phyloP scores from a whole-genome alignment of 345 rosid genomes.

The Syzygium aqueum region DNA sequence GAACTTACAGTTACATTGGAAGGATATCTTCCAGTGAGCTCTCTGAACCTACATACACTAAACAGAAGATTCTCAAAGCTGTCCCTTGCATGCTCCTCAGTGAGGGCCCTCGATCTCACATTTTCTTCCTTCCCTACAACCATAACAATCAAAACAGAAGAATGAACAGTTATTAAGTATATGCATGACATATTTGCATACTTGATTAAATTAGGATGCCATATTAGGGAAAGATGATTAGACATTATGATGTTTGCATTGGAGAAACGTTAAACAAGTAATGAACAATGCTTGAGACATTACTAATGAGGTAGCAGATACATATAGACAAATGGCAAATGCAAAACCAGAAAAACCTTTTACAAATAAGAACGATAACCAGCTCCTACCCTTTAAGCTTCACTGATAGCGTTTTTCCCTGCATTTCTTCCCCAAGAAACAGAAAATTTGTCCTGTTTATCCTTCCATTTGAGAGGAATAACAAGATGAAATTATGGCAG shows the following conservation, averaged over 20 bases:
- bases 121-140: constrained; percentile 57
- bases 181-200: background rate
- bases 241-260: background rate
- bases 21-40: constrained; percentile 89
- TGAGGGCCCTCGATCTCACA: constrained; percentile 71
- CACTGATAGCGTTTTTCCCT: background rate
- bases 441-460: background rate
- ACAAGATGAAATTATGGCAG: background rate
- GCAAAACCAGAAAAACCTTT: background rate
- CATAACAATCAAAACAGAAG: background rate
- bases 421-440: background rate
- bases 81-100: constrained; percentile 97
- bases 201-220: background rate
- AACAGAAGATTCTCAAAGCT: constrained; percentile 97
- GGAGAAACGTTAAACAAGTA: background rate
- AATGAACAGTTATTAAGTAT: background rate
- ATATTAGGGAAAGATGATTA: background rate
- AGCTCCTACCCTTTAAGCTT: background rate
- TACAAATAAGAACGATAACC: background rate
- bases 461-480: background rate
- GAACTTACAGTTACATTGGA: constrained; percentile 74
- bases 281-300: background rate
- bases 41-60: constrained; percentile 85
- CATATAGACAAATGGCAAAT: background rate
- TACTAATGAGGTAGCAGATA: background rate